Evolutionary conservation across 2,329 filamentous ascomycete genomes (phyloP).

Genomic region (Elsinoe necatrix): DNA sequence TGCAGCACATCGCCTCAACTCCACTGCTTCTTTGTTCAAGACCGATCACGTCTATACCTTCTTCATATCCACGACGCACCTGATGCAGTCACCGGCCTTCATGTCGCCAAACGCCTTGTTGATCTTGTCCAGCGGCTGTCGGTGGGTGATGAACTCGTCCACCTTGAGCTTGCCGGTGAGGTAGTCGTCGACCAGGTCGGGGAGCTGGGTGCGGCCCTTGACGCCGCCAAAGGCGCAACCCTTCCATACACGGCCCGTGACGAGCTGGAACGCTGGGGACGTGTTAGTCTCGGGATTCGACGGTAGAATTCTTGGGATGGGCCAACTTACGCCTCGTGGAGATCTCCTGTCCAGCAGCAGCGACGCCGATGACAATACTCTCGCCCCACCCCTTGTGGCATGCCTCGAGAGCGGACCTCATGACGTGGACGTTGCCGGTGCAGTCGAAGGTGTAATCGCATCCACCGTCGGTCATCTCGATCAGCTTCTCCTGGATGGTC

Average conservation of each 20-base stretch:
- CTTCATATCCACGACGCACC: slow-evolving; percentile 71
- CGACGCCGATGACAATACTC: slow-evolving; percentile 96
- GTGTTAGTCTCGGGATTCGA: slow-evolving; percentile 4
- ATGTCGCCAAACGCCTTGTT: slow-evolving; percentile 87
- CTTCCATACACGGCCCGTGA: slow-evolving; percentile 95
- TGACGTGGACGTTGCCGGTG: slow-evolving; percentile 93
- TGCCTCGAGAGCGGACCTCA: slow-evolving; percentile 90
- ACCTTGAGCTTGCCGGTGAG: slow-evolving; percentile 86
- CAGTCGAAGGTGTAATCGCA: slow-evolving; percentile 99
- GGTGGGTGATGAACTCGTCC: slow-evolving; percentile 98
- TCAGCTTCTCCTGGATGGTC: slow-evolving; percentile 81
- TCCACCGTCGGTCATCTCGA: slow-evolving; percentile 96
- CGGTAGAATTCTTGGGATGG: background rate
- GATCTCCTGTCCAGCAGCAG: slow-evolving; percentile 93
- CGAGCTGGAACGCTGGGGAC: slow-evolving; percentile 81
- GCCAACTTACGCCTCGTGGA: slow-evolving; percentile 71
- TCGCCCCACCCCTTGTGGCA: slow-evolving; percentile 99
- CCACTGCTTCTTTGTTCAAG: background rate
- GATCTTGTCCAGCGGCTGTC: slow-evolving; percentile 72
- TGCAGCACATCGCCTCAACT: background rate
- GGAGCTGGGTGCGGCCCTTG: slow-evolving; percentile 91
- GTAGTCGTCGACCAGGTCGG: slow-evolving; percentile 81
- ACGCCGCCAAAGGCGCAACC: slow-evolving; percentile 97
- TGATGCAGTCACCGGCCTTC: slow-evolving; percentile 95
- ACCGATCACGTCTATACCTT: slow-evolving; percentile 21